Percentiles rank a stretch among this genome's conserved stretches.
Evolutionary conservation across 768 basidiomycete species (phyloP).

Genomic region (Pleurotus sapidus): DNA sequence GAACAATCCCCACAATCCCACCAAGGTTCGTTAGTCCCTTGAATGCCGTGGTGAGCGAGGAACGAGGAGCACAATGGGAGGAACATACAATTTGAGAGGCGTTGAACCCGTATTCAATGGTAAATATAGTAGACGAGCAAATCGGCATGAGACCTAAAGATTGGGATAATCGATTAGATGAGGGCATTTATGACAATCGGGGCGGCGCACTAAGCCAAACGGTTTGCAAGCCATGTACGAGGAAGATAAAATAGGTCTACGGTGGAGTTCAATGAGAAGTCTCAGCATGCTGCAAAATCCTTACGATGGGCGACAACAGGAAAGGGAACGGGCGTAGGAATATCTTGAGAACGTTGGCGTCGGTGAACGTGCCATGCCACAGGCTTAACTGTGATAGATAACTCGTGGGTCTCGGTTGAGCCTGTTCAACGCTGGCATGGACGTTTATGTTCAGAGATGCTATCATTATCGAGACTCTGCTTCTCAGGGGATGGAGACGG

Average conservation of each 20-base stretch:
- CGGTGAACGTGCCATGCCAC: conserved; percentile 34
- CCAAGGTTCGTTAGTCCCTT: conserved; percentile 40
- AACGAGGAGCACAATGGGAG: background rate
- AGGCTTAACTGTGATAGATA: conserved; percentile 32
- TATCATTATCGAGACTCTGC: conserved; percentile 10
- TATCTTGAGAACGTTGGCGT: conserved; percentile 30
- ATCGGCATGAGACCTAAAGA: conserved; percentile 35
- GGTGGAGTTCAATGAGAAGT: background rate
- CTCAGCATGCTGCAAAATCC: conserved; percentile 5
- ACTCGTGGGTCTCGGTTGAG: conserved; percentile 14
- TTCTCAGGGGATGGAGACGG: conserved; percentile 7
- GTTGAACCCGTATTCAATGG: conserved; percentile 38
- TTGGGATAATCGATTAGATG: background rate
- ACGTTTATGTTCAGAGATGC: conserved; percentile 1
- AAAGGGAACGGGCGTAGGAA: conserved; percentile 41
- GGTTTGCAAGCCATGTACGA: conserved; percentile 38
- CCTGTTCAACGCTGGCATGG: conserved; percentile 4
- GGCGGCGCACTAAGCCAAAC: conserved; percentile 37
- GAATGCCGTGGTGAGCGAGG: background rate
- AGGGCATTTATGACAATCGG: background rate
- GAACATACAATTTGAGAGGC: conserved; percentile 34
- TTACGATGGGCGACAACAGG: conserved; percentile 37
- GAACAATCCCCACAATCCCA: conserved; percentile 38
- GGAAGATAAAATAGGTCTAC: conserved; percentile 35
- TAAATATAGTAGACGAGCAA: conserved; percentile 43